A percentile compares a stretch with the other conserved stretches of the same genome.
These are phyloP conservation scores for Lentithecium fluviatile DNA, from an alignment of 495 filamentous ascomycete species.

Conservation along the genomic window DNA sequence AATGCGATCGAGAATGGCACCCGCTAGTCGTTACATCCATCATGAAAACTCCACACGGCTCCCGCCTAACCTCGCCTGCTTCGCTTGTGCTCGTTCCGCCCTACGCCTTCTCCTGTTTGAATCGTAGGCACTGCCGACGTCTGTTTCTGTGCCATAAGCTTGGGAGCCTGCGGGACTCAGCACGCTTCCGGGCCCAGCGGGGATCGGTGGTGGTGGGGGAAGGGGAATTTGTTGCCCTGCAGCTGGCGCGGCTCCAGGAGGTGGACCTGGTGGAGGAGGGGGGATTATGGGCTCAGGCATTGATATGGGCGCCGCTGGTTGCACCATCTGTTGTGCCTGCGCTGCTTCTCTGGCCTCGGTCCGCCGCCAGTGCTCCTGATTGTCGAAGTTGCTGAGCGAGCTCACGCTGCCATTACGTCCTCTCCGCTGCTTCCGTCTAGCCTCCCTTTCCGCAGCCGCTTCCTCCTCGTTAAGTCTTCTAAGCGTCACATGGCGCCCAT, in stretches of 20 bases:
- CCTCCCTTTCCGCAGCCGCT: constrained; percentile 62
- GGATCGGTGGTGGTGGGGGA: constrained; percentile 39
- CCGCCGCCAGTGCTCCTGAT: constrained; percentile 35
- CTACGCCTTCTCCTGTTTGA: constrained; percentile 42
- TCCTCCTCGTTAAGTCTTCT: constrained; percentile 79
- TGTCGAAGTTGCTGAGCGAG: constrained; percentile 33
- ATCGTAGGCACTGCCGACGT: constrained; percentile 44
- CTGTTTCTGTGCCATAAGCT: constrained; percentile 42
- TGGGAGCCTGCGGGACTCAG: constrained; percentile 30
- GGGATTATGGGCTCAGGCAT: constrained; percentile 28
- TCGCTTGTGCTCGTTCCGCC: constrained; percentile 44
- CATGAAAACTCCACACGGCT: constrained; percentile 42
- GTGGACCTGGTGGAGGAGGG: constrained; percentile 21
- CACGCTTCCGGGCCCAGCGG: constrained; percentile 27
- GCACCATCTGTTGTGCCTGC: constrained; percentile 20
- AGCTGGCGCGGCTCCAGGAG: constrained; percentile 17
- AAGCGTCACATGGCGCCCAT: constrained; percentile 78
- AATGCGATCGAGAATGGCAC: too few species aligned
- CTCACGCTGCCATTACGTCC: constrained; percentile 35
- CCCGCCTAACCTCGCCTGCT: constrained; percentile 30
- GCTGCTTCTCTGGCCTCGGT: constrained; percentile 31
- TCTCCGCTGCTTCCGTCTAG: constrained; percentile 45
- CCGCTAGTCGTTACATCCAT: constrained; percentile 5
- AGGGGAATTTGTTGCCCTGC: constrained; percentile 23
- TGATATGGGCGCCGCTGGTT: constrained; percentile 15